phyloP scores from a whole-genome alignment of 2,329 filamentous ascomycete species.

The Aspergillus uvarum region DNA sequence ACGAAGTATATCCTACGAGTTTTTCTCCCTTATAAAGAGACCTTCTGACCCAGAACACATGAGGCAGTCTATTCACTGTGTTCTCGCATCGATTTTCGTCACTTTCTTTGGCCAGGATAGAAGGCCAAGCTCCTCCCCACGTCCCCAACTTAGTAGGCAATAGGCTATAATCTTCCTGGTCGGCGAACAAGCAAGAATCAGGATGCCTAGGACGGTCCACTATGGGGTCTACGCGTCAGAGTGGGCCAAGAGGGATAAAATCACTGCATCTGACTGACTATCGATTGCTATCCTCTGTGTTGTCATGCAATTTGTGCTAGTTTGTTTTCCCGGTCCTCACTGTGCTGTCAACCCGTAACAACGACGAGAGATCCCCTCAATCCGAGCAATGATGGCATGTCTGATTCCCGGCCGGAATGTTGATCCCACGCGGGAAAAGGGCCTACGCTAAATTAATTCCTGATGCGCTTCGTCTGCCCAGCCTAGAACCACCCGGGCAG shows the following conservation, averaged over 20 bases:
- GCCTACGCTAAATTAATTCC: neutral
- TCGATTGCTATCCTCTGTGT: neutral
- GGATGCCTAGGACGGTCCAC: constrained; percentile 3
- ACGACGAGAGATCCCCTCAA: neutral
- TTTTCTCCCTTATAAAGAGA: neutral
- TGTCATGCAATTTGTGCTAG: constrained; percentile 5
- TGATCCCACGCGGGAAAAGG: constrained; percentile 2
- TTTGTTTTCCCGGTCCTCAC: neutral
- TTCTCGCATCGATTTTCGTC: neutral
- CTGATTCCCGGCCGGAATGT: neutral
- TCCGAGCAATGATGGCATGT: neutral
- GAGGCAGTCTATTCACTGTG: neutral
- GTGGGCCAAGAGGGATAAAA: constrained; percentile 5
- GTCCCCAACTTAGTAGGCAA: neutral
- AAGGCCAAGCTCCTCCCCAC: neutral
- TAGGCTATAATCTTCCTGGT: neutral
- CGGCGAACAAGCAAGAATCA: constrained; percentile 3
- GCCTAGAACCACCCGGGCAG: neutral
- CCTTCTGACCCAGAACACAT: neutral
- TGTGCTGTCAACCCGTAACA: neutral
- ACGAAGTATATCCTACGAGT: neutral
- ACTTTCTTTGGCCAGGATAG: neutral
- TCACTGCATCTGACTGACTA: neutral
- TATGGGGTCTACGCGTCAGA: constrained; percentile 6
- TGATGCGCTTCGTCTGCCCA: neutral